phyloP scores from a whole-genome alignment of 495 filamentous ascomycete species.

The Daldinia bambusicola region DNA sequence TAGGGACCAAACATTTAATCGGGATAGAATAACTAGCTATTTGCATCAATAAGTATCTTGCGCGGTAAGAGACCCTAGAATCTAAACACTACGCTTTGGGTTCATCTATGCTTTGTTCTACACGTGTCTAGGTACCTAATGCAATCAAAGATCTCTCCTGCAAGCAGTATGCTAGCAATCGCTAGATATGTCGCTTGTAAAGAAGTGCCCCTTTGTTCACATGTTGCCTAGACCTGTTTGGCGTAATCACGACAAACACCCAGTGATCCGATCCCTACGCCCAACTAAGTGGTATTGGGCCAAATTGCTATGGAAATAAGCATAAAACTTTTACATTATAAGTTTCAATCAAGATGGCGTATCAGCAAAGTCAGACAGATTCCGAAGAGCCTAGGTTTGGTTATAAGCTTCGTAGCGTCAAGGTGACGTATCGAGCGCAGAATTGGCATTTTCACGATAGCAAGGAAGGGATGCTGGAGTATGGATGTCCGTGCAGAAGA shows the following conservation, averaged over 20 bases:
- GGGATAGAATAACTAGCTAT: neutral
- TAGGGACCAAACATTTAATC: neutral
- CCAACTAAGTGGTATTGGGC: neutral
- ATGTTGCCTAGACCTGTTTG: neutral
- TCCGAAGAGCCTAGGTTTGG: neutral
- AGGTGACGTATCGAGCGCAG: constrained; percentile 5
- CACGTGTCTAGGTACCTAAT: neutral
- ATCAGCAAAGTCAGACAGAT: neutral
- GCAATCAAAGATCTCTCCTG: neutral
- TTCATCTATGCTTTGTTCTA: neutral
- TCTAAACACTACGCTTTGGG: too few relatives aligned
- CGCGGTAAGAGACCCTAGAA: too few relatives aligned
- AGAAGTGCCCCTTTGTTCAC: neutral
- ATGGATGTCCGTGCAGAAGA: constrained; percentile 7
- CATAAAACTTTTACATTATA: neutral
- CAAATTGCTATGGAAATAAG: neutral
- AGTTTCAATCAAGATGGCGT: neutral
- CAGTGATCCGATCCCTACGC: neutral
- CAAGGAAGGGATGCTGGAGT: neutral
- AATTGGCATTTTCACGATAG: constrained; percentile 15
- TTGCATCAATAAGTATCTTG: too few relatives aligned
- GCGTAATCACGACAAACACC: neutral
- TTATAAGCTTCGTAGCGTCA: neutral
- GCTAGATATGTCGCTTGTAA: neutral
- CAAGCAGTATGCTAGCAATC: constrained; percentile 2